phyloP scores from a whole-genome alignment of 352 stramenopile genomes.

The Phytophthora foliorum region DNA sequence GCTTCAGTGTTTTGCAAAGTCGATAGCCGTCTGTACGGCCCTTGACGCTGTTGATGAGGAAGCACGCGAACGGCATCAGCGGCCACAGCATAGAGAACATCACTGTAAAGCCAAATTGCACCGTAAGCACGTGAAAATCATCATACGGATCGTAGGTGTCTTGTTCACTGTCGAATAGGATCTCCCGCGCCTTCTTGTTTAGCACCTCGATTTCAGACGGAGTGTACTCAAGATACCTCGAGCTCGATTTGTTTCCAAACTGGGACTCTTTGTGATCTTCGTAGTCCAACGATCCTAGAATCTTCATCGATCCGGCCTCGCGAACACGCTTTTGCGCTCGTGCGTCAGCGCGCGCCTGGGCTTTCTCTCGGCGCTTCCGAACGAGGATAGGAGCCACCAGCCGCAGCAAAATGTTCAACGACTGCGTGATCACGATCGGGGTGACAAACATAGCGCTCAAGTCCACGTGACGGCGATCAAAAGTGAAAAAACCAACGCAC shows the following conservation, averaged over 20 bases:
- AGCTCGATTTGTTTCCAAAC: conserved; percentile 77
- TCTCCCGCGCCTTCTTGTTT: conserved; percentile 71
- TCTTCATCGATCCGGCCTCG: conserved; percentile 82
- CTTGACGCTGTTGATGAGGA: conserved; percentile 79
- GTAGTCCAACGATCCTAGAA: conserved; percentile 84
- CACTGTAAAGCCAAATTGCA: conserved; percentile 81
- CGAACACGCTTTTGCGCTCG: conserved; percentile 75
- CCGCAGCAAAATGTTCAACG: conserved; percentile 78
- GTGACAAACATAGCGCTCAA: conserved; percentile 89
- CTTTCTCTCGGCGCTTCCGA: conserved; percentile 70
- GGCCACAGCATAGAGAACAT: conserved; percentile 89
- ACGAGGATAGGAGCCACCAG: conserved; percentile 76
- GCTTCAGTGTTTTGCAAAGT: conserved; percentile 76
- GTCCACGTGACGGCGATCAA: conserved; percentile 87
- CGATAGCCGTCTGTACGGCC: conserved; percentile 72
- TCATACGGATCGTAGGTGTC: conserved; percentile 83
- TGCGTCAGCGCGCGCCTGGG: conserved; percentile 65
- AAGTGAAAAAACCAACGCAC: conserved; percentile 85
- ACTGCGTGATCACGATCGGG: conserved; percentile 87
- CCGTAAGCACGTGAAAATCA: conserved; percentile 76
- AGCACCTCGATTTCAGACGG: conserved; percentile 70
- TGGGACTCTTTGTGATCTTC: conserved; percentile 74
- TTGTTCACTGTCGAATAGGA: conserved; percentile 81
- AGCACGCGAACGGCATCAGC: conserved; percentile 78
- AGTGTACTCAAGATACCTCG: conserved; percentile 74